These are phyloP conservation scores for Mycena rosella DNA, from an alignment of 768 basidiomycete species.

Conservation along the genomic window DNA sequence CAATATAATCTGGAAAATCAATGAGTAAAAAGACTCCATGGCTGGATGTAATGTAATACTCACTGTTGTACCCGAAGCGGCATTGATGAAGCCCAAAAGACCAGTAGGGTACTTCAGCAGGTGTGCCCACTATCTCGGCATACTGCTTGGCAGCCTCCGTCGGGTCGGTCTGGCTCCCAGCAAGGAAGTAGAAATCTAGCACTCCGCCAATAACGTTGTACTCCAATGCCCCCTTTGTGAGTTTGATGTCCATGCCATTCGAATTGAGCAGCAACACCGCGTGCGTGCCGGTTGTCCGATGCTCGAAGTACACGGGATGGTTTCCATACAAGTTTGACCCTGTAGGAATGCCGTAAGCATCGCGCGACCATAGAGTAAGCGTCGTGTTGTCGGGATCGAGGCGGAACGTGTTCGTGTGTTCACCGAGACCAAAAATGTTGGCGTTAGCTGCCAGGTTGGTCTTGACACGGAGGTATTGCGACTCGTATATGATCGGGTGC, in stretches of 20 bases:
- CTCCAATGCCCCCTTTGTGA: conserved; percentile 68
- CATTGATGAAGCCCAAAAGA: conserved; percentile 80
- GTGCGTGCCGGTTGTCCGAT: conserved; percentile 74
- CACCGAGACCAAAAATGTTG: conserved; percentile 86
- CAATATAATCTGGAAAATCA: conserved; percentile 63
- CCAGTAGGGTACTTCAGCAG: conserved; percentile 84
- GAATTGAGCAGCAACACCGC: conserved; percentile 79
- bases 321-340: conserved; percentile 79
- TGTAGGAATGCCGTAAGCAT: conserved; percentile 68
- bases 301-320: conserved; percentile 82
- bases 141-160: conserved; percentile 75
- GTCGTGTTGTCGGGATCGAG: conserved; percentile 63
- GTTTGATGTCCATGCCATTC: conserved; percentile 84
- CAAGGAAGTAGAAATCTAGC: conserved; percentile 83
- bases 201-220: conserved; percentile 86
- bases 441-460: conserved; percentile 69
- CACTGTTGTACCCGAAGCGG: conserved; percentile 75
- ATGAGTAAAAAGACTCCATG: not conserved
- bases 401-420: conserved; percentile 75
- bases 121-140: conserved; percentile 71
- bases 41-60: not conserved
- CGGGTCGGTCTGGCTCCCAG: conserved; percentile 72
- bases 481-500: conserved; percentile 78
- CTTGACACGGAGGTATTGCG: conserved; percentile 82
- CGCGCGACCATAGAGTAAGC: conserved; percentile 73